phyloP scores from a whole-genome alignment of 164 flowering plant species.

The Vitis rupestris region DNA sequence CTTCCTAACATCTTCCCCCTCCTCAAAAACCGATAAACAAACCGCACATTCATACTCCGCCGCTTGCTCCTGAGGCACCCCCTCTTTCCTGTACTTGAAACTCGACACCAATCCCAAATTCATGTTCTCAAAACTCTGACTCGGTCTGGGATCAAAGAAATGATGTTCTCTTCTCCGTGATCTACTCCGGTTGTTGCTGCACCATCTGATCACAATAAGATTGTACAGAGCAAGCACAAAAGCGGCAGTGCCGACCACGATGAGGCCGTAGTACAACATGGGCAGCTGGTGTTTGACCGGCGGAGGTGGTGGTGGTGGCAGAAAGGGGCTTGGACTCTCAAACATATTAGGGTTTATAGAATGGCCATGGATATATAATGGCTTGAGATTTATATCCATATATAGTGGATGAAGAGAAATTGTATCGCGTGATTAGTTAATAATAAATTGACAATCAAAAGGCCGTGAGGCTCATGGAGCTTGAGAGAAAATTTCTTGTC shows the following conservation, averaged over 20 bases:
- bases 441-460: constrained; percentile 8
- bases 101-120: constrained; percentile 15
- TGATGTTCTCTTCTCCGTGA: neutral
- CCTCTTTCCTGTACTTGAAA: constrained; percentile 37
- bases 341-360: neutral
- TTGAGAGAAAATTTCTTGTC: neutral
- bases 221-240: constrained; percentile 42
- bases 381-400: neutral
- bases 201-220: constrained; percentile 40
- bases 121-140: constrained; percentile 8
- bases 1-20: constrained; percentile 36
- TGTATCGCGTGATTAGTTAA: neutral
- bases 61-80: neutral
- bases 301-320: constrained; percentile 8
- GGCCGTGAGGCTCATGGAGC: constrained; percentile 18
- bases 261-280: constrained; percentile 53
- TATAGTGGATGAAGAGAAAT: neutral
- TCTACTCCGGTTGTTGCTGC: constrained; percentile 14
- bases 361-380: neutral
- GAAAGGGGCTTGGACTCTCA: neutral
- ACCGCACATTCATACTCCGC: constrained; percentile 30
- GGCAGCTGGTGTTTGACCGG: constrained; percentile 26
- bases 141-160: neutral
- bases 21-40: constrained; percentile 40
- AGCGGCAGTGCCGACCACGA: constrained; percentile 43